Evolutionary conservation across 192 early-diverging fungal species (phyloP), one percentile per base, ranked within the genome.

Genomic region (Cladochytrium replicatum): DNA sequence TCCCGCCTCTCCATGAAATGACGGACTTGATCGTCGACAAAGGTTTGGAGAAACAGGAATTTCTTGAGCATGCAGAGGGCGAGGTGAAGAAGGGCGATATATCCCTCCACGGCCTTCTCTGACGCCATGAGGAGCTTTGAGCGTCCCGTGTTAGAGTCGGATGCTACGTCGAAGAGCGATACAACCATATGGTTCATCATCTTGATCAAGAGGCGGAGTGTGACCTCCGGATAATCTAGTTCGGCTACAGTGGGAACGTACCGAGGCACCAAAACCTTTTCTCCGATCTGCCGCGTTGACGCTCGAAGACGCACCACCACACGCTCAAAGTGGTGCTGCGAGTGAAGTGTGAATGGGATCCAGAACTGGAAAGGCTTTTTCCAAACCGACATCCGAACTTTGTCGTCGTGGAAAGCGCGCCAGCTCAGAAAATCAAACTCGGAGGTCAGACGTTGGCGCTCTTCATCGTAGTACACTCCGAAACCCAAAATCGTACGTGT

Each of bases 131-230:
- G 13, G 13, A 37, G 17, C 13, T 13, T 17, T 13, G 13, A 17
- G 13, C 34, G 34, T 37, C 17, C 34, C 17, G 13, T 37, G 34
- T 37, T 37, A 17, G 13, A 13, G 13, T 17, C 34, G n/a, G n/a
- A n/a, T 13, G 34, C 34, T 13, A 37, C 34, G 13, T 17, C 13
- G 34, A 37, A 37, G 17, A 37, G 34, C 34, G 34, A 37, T 37
- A 37, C 34, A 37, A 37, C 34, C 13, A 37, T 37, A 37, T 37
- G 13, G 34, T 37, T 37, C 34, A 37, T 37, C 34, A 37, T 37
- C 17, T 37, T 37, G 17, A 37, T 37, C 17, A 37, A 17, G 13
- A 37, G 17, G 34, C 13, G 34, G 13, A 37, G 17, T 17, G 34
- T 17, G 34, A 17, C 17, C 13, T 13, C 13, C 34, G 34, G 34